Base-by-base conservation (phyloP, 176 grass and related monocot genomes). In the Cocos nucifera region DNA sequence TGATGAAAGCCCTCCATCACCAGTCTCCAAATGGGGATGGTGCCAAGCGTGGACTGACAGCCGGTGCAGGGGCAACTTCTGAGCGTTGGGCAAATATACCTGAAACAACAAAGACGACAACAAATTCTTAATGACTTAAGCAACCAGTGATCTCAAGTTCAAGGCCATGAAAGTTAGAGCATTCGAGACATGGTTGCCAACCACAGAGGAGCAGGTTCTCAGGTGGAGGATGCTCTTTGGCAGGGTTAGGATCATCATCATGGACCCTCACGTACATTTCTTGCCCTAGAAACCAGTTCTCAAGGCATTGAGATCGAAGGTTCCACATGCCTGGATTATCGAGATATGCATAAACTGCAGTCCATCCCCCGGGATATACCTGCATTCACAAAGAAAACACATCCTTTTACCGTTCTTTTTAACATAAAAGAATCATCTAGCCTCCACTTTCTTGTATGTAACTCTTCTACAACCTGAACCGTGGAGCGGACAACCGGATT, bases 291-390 rank as follows among this genome's bases (percentile, higher is more conserved):
- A 30, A 59, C 57, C 57, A 59, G 25, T 59, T 30, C 23, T 27
- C 12, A 17, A 59, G 57, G 57, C 22, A 17, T 16, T 59, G 57
- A 15, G 57, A 59, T 16, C 57, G 57, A 5, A 59, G 57, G 25
- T 59, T 59, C 57, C 57, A 59, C 57, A 59, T 30, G 22, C 57
- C 57, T 0, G 57, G 57, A 28, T 30, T 59, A 5, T 59, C 57
- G 3, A 59, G 22, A 17, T n/a, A 59, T 29, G 57, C 57, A 59
- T 59, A 59, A 6, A 59, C 24, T 59, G 57, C 24, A 26, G 57
- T 59, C 57, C 57, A 59, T 29, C 57, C 57, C 22, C 16, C 26
- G 29, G 57, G 57, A 28, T 59, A 59, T 24, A 59, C 57, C 57
- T 59, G 24, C 4, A 59, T 59, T 16, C 24, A 18, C 14, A 26